Conservation (phyloP, 2,329 filamentous ascomycete species). For the Claviceps africana region DNA sequence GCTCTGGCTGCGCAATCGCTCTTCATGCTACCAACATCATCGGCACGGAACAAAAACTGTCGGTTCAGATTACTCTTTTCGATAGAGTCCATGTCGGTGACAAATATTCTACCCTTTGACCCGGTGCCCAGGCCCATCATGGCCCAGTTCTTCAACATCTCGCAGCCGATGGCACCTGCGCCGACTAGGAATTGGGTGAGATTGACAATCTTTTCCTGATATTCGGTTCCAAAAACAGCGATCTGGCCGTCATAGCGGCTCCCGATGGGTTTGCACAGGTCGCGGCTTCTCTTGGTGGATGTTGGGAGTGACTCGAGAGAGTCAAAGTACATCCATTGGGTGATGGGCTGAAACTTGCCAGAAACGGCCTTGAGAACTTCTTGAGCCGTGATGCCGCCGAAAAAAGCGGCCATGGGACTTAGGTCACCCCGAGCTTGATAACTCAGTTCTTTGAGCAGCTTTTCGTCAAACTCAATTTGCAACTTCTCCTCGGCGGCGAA, state of each 20-base stretch:
- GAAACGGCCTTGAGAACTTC: constrained; percentile 95
- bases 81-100: constrained; percentile 97
- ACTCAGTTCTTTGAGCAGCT: constrained; percentile 80
- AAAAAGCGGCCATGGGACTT: constrained; percentile 85
- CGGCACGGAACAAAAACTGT: constrained; percentile 87
- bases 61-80: constrained; percentile 98
- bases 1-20: constrained; percentile 83
- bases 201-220: constrained; percentile 85
- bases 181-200: constrained; percentile 89
- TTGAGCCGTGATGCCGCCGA: constrained; percentile 84
- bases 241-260: constrained; percentile 94
- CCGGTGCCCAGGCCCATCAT: constrained; percentile 93
- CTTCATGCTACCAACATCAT: constrained; percentile 92
- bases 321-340: constrained; percentile 95
- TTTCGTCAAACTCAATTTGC: constrained; percentile 68
- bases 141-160: constrained; percentile 99
- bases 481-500: constrained; percentile 59
- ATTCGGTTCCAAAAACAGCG: constrained; percentile 86
- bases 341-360: constrained; percentile 91
- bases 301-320: constrained; percentile 88
- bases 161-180: constrained; percentile 91
- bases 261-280: constrained; percentile 72
- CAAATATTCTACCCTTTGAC: constrained; percentile 73
- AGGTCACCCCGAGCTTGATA: constrained; percentile 90
- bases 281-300: constrained; percentile 60